Evolutionary conservation across 2,329 filamentous ascomycete species (phyloP), one percentile per base, ranked within the genome.

Genomic region (Penicillium sp.): DNA sequence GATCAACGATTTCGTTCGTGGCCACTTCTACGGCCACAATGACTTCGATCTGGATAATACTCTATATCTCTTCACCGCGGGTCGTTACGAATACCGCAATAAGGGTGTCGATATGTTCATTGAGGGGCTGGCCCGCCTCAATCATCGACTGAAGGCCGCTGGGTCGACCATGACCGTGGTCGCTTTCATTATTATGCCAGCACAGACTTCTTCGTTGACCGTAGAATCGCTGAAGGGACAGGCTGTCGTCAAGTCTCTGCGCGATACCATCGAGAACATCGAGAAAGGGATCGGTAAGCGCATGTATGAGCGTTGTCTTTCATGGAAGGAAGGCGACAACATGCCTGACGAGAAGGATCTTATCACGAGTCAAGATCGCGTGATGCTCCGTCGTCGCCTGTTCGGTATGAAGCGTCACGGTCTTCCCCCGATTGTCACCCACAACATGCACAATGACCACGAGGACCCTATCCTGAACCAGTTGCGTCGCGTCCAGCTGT

Each of bases 81-180:
- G 94, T 59, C 89, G 94, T 61, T 99, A 99, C 71, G 94, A 99
- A 76, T 99, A 93, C 82, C 84, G 94, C 63, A 99, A 99, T 73
- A 99, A 99, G 79, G 94, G 94, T 70, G 93, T 97, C 10, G 94
- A 99, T 76, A 97, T 99, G 94, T 99, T 97, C 76, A 96, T 99
- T 66, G 94, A 99, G 77, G 94, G 92, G 4, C 80, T 99, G 61
- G 94, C 94, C 29, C 90, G 94, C 43, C 79, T 99, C 68, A 99
- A 99, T 78, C 92, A 97, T 79, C 86, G 89, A 39, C 85, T 99
- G 71, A 97, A 97, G 83, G 78, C 78, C 50, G 78, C 87, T 8
- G 91, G 91, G 48, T 96, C 91, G 66, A 95, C 94, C 77, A 92
- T 88, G 72, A 97, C 94, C 0, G 89, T 99, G 8, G 93, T 99